phyloP scores from a whole-genome alignment of 176 grass and related monocot genomes.

The Areca catechu region DNA sequence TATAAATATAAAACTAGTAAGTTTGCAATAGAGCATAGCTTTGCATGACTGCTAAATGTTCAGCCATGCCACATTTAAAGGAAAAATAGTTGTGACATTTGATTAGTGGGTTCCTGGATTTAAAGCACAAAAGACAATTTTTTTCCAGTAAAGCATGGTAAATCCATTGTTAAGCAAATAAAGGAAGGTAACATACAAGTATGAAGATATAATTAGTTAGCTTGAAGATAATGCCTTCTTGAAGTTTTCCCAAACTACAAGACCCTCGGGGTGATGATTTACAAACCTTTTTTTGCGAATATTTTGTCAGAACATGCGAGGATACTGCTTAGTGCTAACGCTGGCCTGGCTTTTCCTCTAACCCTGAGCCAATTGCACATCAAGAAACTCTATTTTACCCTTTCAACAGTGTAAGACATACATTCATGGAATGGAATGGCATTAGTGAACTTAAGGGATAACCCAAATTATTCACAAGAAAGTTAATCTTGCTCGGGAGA shows the following conservation, averaged over 20 bases:
- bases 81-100: too few species aligned
- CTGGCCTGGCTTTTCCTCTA: constrained; percentile 21
- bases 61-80: too few species aligned
- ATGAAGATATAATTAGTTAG: constrained; percentile 2
- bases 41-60: too few species aligned
- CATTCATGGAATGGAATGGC: constrained; percentile 26
- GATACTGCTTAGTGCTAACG: constrained; percentile 33
- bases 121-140: too few species aligned
- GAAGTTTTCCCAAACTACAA: constrained; percentile 39
- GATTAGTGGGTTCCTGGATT: too few species aligned
- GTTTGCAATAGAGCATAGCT: too few species aligned
- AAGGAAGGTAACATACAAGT: too few species aligned
- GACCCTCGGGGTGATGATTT: constrained; percentile 22
- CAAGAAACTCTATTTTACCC: constrained; percentile 36
- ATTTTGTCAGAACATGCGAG: constrained; percentile 41
- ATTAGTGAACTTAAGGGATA: constrained; percentile 44
- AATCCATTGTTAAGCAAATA: too few species aligned
- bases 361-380: constrained; percentile 59
- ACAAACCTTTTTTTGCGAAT: constrained; percentile 25
- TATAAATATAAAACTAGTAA: too few species aligned
- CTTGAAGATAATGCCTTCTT: constrained; percentile 26
- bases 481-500: constrained; percentile 42
- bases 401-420: constrained; percentile 39
- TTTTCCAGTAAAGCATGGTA: too few species aligned
- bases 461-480: constrained; percentile 33